A percentile compares a stretch with the other conserved stretches of the same genome.
phyloP scores from a whole-genome alignment of 1,139 yeast species.

The Debaryomyces sp. region DNA sequence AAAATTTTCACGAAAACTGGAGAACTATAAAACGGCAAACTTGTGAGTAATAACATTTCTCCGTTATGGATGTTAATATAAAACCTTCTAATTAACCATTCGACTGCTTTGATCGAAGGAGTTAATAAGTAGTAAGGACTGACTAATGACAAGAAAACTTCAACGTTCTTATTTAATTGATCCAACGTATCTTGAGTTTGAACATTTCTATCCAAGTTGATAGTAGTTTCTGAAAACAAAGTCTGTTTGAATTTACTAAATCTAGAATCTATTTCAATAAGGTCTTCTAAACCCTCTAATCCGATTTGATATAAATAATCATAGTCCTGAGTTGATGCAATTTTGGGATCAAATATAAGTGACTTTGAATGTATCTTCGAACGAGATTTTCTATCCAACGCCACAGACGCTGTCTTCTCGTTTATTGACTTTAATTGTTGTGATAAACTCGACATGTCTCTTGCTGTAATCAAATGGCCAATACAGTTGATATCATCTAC shows the following conservation, averaged over 20 bases:
- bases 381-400: conserved; percentile 83
- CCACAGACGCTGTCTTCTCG: conserved; percentile 67
- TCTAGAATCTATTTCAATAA: conserved; percentile 70
- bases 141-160: conserved; percentile 71
- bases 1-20: conserved; percentile 76
- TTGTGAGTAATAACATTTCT: conserved; percentile 68
- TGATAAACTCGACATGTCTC: conserved; percentile 61
- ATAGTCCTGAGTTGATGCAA: conserved; percentile 91
- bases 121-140: conserved; percentile 75
- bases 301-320: conserved; percentile 78
- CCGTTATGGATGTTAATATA: conserved; percentile 81
- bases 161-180: conserved; percentile 73
- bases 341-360: conserved; percentile 79
- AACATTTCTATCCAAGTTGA: conserved; percentile 76
- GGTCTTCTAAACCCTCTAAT: conserved; percentile 73
- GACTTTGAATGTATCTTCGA: conserved; percentile 89
- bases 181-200: conserved; percentile 75
- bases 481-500: not conserved
- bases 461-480: not conserved
- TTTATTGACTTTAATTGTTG: conserved; percentile 79
- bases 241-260: conserved; percentile 70
- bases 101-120: conserved; percentile 84
- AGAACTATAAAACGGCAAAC: conserved; percentile 75
- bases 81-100: conserved; percentile 94
- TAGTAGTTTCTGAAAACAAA: conserved; percentile 79